These are phyloP conservation scores for Pichia inconspicua DNA, from an alignment of 1,139 yeast species.

Conservation along the genomic window DNA sequence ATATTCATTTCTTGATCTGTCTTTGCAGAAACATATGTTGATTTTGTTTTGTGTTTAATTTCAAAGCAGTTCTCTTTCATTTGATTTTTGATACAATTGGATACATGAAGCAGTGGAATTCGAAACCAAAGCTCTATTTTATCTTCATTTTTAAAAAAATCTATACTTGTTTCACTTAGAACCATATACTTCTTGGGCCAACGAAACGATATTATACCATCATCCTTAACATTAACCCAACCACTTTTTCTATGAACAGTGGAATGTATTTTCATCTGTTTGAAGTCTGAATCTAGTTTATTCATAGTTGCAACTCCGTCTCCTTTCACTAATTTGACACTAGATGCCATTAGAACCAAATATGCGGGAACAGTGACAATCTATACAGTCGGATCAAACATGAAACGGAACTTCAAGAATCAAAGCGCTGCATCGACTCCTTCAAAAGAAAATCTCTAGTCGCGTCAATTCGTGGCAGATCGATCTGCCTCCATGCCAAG, in stretches of 20 bases:
- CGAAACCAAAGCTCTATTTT: conserved; percentile 34
- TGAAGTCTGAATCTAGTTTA: conserved; percentile 23
- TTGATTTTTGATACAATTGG: conserved; percentile 55
- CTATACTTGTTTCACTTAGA: conserved; percentile 65
- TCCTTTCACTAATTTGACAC: conserved; percentile 14
- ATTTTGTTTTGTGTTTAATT: conserved; percentile 58
- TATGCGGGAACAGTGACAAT: not conserved
- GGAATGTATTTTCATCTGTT: conserved; percentile 24
- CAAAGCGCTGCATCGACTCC: not conserved
- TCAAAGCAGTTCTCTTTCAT: conserved; percentile 71
- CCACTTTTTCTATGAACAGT: conserved; percentile 41
- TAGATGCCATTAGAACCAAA: not conserved
- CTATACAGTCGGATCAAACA: not conserved
- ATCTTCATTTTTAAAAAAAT: conserved; percentile 66
- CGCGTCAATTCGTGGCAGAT: not conserved
- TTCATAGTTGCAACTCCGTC: conserved; percentile 6
- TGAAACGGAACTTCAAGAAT: not conserved
- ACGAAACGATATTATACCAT: conserved; percentile 75
- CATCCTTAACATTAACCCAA: conserved; percentile 90
- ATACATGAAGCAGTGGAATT: conserved; percentile 49
- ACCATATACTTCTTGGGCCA: conserved; percentile 89
- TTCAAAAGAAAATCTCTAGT: not conserved
- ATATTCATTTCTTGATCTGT: conserved; percentile 73
- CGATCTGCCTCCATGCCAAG: no score
- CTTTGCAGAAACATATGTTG: conserved; percentile 70